Conservation (phyloP, 2,329 filamentous ascomycete species). For the Claviceps digitariae region DNA sequence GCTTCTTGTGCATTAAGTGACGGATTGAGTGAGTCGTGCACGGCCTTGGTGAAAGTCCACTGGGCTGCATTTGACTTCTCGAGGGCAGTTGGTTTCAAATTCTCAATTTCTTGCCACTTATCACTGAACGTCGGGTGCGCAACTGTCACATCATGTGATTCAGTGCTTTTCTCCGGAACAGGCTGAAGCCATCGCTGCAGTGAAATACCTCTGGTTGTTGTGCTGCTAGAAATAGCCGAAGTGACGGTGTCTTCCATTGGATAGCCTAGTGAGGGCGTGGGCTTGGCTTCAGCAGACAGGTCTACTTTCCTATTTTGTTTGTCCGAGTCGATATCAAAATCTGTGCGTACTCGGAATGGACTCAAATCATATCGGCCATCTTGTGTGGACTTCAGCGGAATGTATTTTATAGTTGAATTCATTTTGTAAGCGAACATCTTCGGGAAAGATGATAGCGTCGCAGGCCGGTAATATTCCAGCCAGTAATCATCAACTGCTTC, state of each 20-base stretch:
- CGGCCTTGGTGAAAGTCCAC: conserved; percentile 78
- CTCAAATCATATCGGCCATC: conserved; percentile 71
- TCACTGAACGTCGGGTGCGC: neutral
- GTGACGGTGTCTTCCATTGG: conserved; percentile 26
- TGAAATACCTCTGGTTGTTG: conserved; percentile 33
- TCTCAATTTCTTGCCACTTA: conserved; percentile 10
- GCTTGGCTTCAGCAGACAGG: conserved; percentile 54
- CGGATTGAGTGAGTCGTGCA: conserved; percentile 75
- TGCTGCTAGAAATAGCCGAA: conserved; percentile 25
- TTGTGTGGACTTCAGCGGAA: conserved; percentile 59
- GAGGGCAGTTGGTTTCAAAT: conserved; percentile 42
- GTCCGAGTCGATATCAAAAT: conserved; percentile 43
- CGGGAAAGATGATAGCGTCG: conserved; percentile 73
- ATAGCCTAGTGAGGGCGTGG: conserved; percentile 20
- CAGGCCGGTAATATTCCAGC: conserved; percentile 90
- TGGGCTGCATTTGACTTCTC: conserved; percentile 76
- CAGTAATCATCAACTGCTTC: conserved; percentile 82
- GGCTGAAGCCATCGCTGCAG: conserved; percentile 51
- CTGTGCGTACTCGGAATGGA: conserved; percentile 69
- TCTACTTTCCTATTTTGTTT: conserved; percentile 54
- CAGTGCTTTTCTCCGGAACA: conserved; percentile 21
- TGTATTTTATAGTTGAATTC: conserved; percentile 76
- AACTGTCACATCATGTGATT: conserved; percentile 1
- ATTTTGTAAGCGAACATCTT: conserved; percentile 91
- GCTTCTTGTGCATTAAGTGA: conserved; percentile 63